Base-by-base conservation (phyloP, 805 yeast species). In the Candida loeiensis region DNA sequence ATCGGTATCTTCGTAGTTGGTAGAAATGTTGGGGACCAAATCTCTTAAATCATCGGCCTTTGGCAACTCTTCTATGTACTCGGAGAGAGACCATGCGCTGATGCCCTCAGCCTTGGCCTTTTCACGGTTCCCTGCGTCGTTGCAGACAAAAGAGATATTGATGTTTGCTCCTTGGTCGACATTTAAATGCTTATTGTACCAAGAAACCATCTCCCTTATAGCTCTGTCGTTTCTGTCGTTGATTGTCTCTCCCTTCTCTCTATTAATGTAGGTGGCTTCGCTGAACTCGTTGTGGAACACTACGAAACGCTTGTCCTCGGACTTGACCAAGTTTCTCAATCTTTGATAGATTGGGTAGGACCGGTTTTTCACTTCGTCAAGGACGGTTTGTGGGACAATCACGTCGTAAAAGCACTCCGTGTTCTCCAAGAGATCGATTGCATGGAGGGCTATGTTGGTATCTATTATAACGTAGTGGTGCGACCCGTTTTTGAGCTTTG, bases 281-380 rank as follows among this genome's bases (percentile, higher is more conserved):
- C 77, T 77, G 61, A 89, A 93, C 61, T 91, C 98, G 63, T 93
- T 93, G 64, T 93, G 97, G 63, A 86, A 93, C 2, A 93, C 93
- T 26, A 85, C 77, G 54, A 89, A 87, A 45, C 97, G 71, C 61
- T 93, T 93, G 27, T 77, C 85, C 39, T 81, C 87, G 33, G 77
- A 71, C 50, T 85, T 82, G 21, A 86, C 80, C 14, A 93, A 66
- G 2, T 85, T 76, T 53, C 97, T 74, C 35, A 91, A 63, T 56
- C 99, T 74, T 53, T 85, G 80, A 59, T 90, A 93, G 14, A 91
- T 81, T 3, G 99, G 96, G 54, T 81, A 78, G 37, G 95, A 86
- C 54, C 82, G 73, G 57, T 88, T 88, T 48, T 87, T 78, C 7
- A 91, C 96, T 61, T 93, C 98, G 50, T 95, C 97, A 25, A 93